phyloP scores from a whole-genome alignment of 345 rosid species.

The Gossypium stocksii region DNA sequence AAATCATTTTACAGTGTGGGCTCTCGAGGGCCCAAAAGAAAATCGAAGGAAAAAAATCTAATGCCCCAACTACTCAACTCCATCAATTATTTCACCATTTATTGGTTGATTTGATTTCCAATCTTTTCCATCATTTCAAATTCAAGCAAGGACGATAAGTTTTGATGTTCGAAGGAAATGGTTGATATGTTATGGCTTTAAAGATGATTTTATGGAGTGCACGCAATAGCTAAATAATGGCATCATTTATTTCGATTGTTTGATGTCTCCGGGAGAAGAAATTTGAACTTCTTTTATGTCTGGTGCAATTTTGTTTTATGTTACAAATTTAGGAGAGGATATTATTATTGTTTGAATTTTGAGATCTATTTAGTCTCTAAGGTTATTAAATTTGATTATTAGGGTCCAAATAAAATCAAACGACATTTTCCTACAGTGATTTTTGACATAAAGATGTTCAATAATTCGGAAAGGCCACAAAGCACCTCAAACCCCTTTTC shows the following conservation, averaged over 20 bases:
- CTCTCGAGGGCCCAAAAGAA: not conserved
- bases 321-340: no score
- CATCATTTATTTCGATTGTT: not conserved
- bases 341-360: no score
- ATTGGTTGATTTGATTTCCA: not conserved
- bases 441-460: conserved; percentile 9
- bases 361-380: no score
- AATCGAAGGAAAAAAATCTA: not conserved
- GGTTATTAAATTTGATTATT: no score
- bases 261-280: not conserved
- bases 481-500: not conserved
- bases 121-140: conserved; percentile 4
- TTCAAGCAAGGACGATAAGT: not conserved
- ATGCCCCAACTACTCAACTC: not conserved
- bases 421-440: not conserved
- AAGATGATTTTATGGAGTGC: not conserved
- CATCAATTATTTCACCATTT: not conserved
- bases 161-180: not conserved
- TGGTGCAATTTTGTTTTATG: no score
- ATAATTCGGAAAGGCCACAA: conserved; percentile 5
- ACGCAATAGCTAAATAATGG: not conserved
- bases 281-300: no score
- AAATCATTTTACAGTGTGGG: not conserved
- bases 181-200: not conserved
- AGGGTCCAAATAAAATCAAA: no score